Percentiles rank a stretch among this genome's conserved stretches.
These are phyloP conservation scores for Populus pruinosa DNA, from an alignment of 345 rosid species.

Conservation along the genomic window DNA sequence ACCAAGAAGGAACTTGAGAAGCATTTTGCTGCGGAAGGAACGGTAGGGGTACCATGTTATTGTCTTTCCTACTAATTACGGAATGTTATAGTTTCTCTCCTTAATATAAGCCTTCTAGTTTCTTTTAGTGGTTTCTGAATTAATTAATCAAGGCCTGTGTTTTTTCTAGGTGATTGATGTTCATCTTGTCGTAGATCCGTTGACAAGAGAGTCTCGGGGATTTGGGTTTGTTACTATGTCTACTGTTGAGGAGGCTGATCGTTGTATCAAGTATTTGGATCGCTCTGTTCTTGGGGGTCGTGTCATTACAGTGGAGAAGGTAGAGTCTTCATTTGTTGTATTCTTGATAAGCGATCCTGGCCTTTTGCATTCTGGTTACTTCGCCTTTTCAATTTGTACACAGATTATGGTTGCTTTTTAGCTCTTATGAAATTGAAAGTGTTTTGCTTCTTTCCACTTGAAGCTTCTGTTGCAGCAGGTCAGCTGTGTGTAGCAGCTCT, in stretches of 20 bases:
- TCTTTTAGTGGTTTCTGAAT: neutral
- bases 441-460: constrained; percentile 76
- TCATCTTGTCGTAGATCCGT: constrained; percentile 85
- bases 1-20: constrained; percentile 74
- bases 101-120: neutral
- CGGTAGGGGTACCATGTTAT: constrained; percentile 31
- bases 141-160: neutral
- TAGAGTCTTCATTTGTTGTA: constrained; percentile 19
- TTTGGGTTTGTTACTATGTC: constrained; percentile 93
- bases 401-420: constrained; percentile 19
- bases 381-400: neutral
- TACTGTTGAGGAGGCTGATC: constrained; percentile 57
- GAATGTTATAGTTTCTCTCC: neutral
- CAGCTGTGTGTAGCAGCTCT: constrained; percentile 95
- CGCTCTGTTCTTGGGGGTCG: constrained; percentile 79
- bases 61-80: neutral
- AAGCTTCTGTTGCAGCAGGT: constrained; percentile 91
- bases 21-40: constrained; percentile 71
- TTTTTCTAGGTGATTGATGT: constrained; percentile 67
- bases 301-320: constrained; percentile 90
- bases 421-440: constrained; percentile 46
- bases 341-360: too few species aligned
- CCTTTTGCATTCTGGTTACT: neutral
- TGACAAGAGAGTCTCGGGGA: constrained; percentile 94
- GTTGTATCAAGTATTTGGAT: constrained; percentile 70